phyloP scores from a whole-genome alignment of 2,329 filamentous ascomycete genomes.

The Pleoardoris graminearum region DNA sequence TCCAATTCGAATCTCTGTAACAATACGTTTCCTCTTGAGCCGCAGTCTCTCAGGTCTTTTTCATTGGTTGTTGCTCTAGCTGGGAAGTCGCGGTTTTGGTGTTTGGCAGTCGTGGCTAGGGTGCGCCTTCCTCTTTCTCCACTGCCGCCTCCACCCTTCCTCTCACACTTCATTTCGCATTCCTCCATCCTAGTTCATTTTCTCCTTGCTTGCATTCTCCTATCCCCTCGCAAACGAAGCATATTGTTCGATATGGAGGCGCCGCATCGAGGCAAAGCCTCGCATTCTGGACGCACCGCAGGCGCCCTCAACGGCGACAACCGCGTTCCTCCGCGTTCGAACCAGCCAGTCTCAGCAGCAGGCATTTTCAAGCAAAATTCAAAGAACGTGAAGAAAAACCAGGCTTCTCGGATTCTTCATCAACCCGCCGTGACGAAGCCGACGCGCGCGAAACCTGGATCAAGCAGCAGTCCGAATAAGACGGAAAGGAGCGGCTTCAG shows the following conservation, averaged over 20 bases:
- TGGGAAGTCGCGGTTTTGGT: background rate
- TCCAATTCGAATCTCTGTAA: background rate
- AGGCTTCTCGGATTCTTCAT: background rate
- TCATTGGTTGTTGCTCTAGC: background rate
- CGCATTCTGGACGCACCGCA: background rate
- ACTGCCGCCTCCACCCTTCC: background rate
- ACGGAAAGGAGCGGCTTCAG: background rate
- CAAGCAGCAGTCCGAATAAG: constrained; percentile 10
- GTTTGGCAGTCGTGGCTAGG: background rate
- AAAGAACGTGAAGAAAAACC: constrained; percentile 1
- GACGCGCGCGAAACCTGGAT: constrained; percentile 1
- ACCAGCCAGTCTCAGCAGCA: constrained; percentile 26
- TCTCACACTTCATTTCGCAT: constrained; percentile 1
- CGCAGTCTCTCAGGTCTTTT: too few relatives aligned
- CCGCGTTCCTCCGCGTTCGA: background rate
- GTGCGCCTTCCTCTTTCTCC: constrained; percentile 8
- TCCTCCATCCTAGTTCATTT: background rate
- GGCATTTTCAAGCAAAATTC: constrained; percentile 28
- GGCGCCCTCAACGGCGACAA: background rate
- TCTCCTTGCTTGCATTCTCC: background rate
- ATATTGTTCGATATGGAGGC: background rate
- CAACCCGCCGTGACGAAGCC: background rate
- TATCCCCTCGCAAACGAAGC: background rate
- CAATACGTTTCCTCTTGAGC: too few relatives aligned
- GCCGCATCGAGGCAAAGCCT: background rate